A percentile compares a stretch with the other conserved stretches of the same genome.
phyloP scores from a whole-genome alignment of 2,329 filamentous ascomycete species.

The Phialophora macrospora region DNA sequence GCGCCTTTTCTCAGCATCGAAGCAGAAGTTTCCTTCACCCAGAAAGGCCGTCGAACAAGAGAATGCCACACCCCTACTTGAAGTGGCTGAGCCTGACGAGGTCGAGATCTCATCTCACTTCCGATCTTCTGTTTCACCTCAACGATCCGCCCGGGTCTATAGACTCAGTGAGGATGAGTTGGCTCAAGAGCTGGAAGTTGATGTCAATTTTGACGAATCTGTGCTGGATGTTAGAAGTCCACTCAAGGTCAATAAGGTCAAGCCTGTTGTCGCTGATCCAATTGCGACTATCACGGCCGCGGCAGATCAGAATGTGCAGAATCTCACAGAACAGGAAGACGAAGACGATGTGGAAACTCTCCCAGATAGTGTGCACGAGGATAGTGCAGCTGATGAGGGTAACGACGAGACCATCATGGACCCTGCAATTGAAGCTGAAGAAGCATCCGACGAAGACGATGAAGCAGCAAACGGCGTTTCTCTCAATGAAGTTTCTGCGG shows the following conservation, averaged over 20 bases:
- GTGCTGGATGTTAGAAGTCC: constrained; percentile 38
- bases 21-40: constrained; percentile 36
- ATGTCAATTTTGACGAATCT: constrained; percentile 40
- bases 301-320: constrained; percentile 3
- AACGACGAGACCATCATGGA: constrained; percentile 30
- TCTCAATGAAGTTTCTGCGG: neutral
- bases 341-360: constrained; percentile 3
- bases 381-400: neutral
- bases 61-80: neutral
- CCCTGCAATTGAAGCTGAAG: constrained; percentile 34
- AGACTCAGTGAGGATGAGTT: constrained; percentile 36
- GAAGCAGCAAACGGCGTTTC: neutral
- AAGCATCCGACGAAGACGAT: constrained; percentile 14
- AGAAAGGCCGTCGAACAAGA: constrained; percentile 17
- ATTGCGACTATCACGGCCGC: neutral
- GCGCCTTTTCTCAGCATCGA: constrained; percentile 49
- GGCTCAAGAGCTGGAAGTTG: constrained; percentile 21
- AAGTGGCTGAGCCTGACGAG: constrained; percentile 22
- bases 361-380: neutral
- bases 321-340: neutral
- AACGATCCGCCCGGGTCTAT: constrained; percentile 32
- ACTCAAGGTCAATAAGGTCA: constrained; percentile 32
- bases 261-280: constrained; percentile 32
- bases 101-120: constrained; percentile 37
- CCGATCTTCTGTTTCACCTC: constrained; percentile 37